Base-by-base conservation (phyloP, 495 filamentous ascomycete species). In the Chaetomium fimeti region DNA sequence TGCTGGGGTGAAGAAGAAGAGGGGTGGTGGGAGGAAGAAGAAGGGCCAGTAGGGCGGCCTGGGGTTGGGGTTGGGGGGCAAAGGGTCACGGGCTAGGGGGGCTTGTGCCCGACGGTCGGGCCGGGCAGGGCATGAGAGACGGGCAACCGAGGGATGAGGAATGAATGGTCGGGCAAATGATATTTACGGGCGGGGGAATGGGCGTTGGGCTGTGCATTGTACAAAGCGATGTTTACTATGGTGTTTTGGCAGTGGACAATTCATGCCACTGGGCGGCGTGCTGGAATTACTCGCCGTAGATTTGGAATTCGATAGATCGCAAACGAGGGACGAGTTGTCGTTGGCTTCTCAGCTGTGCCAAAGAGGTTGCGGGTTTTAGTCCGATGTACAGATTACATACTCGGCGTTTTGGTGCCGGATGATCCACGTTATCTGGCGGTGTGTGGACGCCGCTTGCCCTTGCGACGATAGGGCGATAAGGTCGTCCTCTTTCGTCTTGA, bases 11-110 rank as follows among this genome's bases (percentile, higher is more conserved):
- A 79, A 78, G 73, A 79, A 76, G 72, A 79, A 76, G 68, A 75
- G 74, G 51, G 72, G 74, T 24, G 77, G 72, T 28, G 74, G 76
- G 38, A 69, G 78, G 25, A 79, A 76, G 71, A 82, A 77, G 72
- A 81, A 79, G 72, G 73, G 68, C 49, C 56, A 65, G 55, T n/a
- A 16, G 57, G 49, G 20, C 1, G 13, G 28, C 36, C 25, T 32
- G 40, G 25, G 29, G 13, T 2, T 36, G 32, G 32, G 36, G 12
- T 16, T 32, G 53, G 18, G 29, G 28, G 49, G 2, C 40, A 15
- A 28, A 16, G 52, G 18, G 25, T 7, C 15, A 52, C 5, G 2
- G 11, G 45, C 6, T 11, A 29, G 24, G 52, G 13, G 48, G 8
- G 24, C 20, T 25, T 52, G 32, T 60, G 7, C 28, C 25, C 22